Evolutionary conservation across 2,329 filamentous ascomycete genomes (phyloP).

Genomic region (Pseudocercospora crystallina): DNA sequence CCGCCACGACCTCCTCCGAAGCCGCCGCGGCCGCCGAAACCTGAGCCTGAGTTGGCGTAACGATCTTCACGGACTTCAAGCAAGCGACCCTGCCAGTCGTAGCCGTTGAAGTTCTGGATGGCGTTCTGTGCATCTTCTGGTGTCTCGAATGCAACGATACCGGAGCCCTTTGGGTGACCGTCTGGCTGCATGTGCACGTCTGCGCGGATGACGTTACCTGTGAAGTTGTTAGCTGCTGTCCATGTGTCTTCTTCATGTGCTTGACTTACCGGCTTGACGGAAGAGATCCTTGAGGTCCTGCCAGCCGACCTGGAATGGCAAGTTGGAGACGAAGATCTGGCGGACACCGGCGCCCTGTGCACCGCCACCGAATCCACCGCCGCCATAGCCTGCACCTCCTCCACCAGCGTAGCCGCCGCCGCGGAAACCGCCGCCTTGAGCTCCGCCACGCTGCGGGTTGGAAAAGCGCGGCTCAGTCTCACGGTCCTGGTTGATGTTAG

Average conservation of each 20-base stretch:
- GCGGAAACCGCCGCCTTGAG: constrained; percentile 59
- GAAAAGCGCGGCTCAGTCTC: constrained; percentile 92
- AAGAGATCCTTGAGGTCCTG: constrained; percentile 99
- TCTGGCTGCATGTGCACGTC: constrained; percentile 92
- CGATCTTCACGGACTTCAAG: constrained; percentile 96
- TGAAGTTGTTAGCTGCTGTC: too few relatives aligned
- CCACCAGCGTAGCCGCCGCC: constrained; percentile 53
- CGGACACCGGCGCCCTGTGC: constrained; percentile 63
- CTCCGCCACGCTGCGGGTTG: constrained; percentile 53
- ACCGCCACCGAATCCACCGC: constrained; percentile 47
- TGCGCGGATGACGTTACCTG: constrained; percentile 81
- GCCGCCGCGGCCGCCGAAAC: constrained; percentile 39
- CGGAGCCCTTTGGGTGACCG: constrained; percentile 91
- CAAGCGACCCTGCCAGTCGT: constrained; percentile 93
- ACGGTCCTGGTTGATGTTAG: constrained; percentile 67
- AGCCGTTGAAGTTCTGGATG: constrained; percentile 96
- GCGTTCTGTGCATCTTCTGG: constrained; percentile 93
- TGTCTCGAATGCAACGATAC: constrained; percentile 94
- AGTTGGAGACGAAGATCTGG: constrained; percentile 97
- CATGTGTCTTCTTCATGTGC: too few relatives aligned
- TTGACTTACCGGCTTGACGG: constrained; percentile 67
- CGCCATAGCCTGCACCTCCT: constrained; percentile 45
- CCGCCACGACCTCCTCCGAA: constrained; percentile 43
- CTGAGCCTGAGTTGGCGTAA: constrained; percentile 65
- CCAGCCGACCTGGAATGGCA: constrained; percentile 97